Conservation (phyloP, 2,329 filamentous ascomycete genomes). For the Magnaporthiopsis rhizophila region DNA sequence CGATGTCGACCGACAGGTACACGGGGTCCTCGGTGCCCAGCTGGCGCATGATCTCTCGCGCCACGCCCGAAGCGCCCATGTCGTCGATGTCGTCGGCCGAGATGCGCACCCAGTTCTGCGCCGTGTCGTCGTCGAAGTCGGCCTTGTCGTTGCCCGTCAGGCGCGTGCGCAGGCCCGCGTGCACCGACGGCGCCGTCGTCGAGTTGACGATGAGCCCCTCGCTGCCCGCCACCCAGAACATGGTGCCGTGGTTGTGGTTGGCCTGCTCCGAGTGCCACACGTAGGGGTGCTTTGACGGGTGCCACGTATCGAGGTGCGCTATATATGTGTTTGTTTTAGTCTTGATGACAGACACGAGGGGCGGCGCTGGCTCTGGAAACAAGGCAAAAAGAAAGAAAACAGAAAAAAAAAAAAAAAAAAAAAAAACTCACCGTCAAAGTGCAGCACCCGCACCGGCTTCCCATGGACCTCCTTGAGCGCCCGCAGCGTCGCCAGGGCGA, state of each 20-base stretch:
- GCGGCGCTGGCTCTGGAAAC: too few relatives aligned
- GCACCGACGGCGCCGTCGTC: slow-evolving; percentile 61
- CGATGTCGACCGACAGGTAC: slow-evolving; percentile 26
- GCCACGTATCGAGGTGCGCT: slow-evolving; percentile 76
- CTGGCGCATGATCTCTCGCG: slow-evolving; percentile 59
- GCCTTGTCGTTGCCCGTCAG: slow-evolving; percentile 56
- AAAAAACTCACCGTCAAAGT: slow-evolving; percentile 52
- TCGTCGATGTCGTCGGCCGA: slow-evolving; percentile 85
- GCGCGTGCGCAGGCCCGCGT: slow-evolving; percentile 75
- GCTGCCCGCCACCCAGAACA: slow-evolving; percentile 82
- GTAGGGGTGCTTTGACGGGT: slow-evolving; percentile 70
- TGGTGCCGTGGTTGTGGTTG: slow-evolving; percentile 79
- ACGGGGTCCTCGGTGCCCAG: slow-evolving; percentile 68
- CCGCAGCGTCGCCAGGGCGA: slow-evolving; percentile 61
- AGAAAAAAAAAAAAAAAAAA: too few relatives aligned
- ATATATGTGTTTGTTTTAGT: background rate
- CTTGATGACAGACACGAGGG: too few relatives aligned
- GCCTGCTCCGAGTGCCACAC: slow-evolving; percentile 64
- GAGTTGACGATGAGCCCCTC: slow-evolving; percentile 72
- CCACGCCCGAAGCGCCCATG: slow-evolving; percentile 62
- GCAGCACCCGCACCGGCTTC: slow-evolving; percentile 58
- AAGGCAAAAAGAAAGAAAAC: too few relatives aligned
- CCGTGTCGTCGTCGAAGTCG: slow-evolving; percentile 64
- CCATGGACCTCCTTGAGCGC: slow-evolving; percentile 56
- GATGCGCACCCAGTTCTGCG: slow-evolving; percentile 73